Evolutionary conservation across 768 basidiomycete genomes (phyloP), one percentile per base, ranked within the genome.

Genomic region (Tremella mesenterica): DNA sequence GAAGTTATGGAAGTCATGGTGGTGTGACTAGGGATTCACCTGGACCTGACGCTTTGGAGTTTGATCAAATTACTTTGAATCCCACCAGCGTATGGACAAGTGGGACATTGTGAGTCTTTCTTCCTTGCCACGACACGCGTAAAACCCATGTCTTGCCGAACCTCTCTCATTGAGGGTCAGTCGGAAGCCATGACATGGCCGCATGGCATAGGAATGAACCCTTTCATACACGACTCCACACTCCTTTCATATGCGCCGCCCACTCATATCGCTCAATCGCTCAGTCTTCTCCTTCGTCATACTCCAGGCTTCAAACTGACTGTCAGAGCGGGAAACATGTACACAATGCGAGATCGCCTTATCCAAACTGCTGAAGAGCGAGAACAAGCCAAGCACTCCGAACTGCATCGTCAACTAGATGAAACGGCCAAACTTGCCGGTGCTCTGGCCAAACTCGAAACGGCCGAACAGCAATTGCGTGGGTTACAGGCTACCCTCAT

Each of bases 401-500:
- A 50, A 20, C 38, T 41, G 8, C 23, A n/a, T 8, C 38, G 23
- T 41, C 50, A 58, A 33, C 39, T 64, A 5, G 16, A 18, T 21
- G 58, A 60, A 23, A 55, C 64, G 12, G 45, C 62, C 9, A 28
- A 50, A 26, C 59, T 67, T 7, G 60, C 65, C 13, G 53, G 59
- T 14, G 57, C 68, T 4, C 46, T 61, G 12, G 51, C 65, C 27
- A 60, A 60, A 47, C 65, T 70, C 30, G 63, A 70, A 48, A 21
- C 28, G 4, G 59, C 65, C 4, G 63, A 70, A 38, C 54, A 55
- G 16, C 68, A 71, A 45, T 47, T 73, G 6, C 57, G 72, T 9
- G 51, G 56, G n/a, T 59, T 73, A 1, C 72, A 73, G 60, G 72
- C 72, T 13, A 63, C 57, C 21, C 46, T 73, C 18, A 70, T 73